A percentile compares a stretch with the other conserved stretches of the same genome.
phyloP scores from a whole-genome alignment of 805 yeast species.

The Wickerhamiella brachini region DNA sequence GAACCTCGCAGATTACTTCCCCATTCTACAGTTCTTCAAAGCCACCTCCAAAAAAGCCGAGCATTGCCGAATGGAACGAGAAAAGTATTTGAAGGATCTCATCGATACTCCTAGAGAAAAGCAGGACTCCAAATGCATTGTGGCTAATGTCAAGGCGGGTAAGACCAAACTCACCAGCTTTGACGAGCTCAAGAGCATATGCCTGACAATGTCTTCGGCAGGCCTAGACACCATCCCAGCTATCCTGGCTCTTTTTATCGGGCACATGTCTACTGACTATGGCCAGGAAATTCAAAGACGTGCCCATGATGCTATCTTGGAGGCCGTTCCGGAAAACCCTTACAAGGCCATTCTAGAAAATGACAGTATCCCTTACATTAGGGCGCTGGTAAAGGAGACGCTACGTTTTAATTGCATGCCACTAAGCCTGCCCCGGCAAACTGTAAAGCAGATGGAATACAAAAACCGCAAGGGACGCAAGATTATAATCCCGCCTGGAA shows the following conservation, averaged over 20 bases:
- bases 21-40: constrained; percentile 19
- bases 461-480: constrained; percentile 15
- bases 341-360: constrained; percentile 6
- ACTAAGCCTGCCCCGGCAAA: constrained; percentile 44
- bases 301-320: constrained; percentile 31
- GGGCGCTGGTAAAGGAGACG: constrained; percentile 46
- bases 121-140: constrained; percentile 14
- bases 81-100: constrained; percentile 17
- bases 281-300: constrained; percentile 27
- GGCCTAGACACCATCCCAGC: constrained; percentile 57
- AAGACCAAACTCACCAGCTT: constrained; percentile 5
- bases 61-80: constrained; percentile 17
- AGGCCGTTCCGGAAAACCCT: constrained; percentile 14
- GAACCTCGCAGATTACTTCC: constrained; percentile 25
- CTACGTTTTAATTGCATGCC: constrained; percentile 48
- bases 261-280: constrained; percentile 34
- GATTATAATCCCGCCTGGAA: constrained; percentile 25
- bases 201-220: constrained; percentile 60
- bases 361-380: constrained; percentile 32
- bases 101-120: constrained; percentile 16
- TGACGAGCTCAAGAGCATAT: constrained; percentile 38
- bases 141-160: constrained; percentile 17
- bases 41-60: constrained; percentile 14
- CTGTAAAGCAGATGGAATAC: constrained; percentile 34
- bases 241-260: constrained; percentile 42